A percentile compares a stretch with the other conserved stretches of the same genome.
Conservation (phyloP, 371 early-diverging fungal species). For the Mortierella sp. region DNA sequence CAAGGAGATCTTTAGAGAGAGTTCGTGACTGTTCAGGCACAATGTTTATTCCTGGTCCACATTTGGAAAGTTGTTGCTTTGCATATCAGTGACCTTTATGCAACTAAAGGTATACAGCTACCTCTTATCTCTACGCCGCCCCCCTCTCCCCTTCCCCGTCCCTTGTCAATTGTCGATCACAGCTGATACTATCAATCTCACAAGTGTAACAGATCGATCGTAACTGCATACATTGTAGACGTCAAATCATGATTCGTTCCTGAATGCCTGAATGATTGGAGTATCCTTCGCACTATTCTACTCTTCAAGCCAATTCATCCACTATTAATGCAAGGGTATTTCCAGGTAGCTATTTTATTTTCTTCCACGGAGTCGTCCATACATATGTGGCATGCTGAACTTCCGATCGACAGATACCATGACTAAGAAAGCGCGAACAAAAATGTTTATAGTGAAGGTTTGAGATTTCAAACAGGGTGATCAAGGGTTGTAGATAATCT, state of each 20-base stretch:
- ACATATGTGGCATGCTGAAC: neutral
- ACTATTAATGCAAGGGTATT: neutral
- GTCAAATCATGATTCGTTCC: no score
- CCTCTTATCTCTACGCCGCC: no score
- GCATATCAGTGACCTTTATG: no score
- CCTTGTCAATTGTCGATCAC: no score
- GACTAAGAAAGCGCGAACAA: neutral
- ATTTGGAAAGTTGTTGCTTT: no score
- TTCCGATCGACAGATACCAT: neutral
- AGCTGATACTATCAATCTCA: no score
- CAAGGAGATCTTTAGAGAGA: neutral
- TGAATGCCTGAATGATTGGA: no score
- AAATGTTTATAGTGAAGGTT: neutral
- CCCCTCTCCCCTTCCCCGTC: no score
- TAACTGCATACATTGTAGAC: no score
- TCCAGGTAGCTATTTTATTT: neutral
- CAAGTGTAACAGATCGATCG: no score
- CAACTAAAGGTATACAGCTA: no score
- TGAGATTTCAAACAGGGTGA: neutral
- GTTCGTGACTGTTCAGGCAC: conserved; percentile 3
- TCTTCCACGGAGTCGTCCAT: neutral
- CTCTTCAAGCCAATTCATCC: neutral
- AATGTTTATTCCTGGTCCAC: neutral
- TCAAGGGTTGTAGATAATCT: neutral
- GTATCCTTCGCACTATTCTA: neutral